Evolutionary conservation across 495 filamentous ascomycete genomes (phyloP).

Genomic region (Aeminium ludgeri): DNA sequence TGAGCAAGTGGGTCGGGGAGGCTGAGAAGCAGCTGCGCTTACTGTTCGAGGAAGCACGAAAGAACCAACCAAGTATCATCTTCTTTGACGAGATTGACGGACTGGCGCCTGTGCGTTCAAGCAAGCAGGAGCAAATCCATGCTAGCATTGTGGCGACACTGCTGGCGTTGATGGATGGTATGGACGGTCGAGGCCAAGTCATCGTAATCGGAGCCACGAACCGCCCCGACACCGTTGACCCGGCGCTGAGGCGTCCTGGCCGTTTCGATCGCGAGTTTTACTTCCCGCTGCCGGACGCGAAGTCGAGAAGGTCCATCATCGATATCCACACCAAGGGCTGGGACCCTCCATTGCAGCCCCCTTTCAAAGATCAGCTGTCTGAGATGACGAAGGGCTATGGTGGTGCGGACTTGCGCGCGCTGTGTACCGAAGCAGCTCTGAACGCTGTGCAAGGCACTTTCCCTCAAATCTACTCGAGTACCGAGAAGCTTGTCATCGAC

Average conservation of each 20-base stretch:
- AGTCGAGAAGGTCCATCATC: conserved; percentile 66
- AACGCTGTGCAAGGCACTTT: conserved; percentile 92
- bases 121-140: conserved; percentile 96
- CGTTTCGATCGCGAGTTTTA: conserved; percentile 97
- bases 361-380: conserved; percentile 71
- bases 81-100: conserved; percentile 99
- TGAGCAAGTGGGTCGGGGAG: conserved; percentile 98
- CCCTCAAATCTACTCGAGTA: conserved; percentile 85
- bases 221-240: conserved; percentile 90
- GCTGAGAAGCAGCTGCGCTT: conserved; percentile 85
- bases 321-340: conserved; percentile 93
- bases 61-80: conserved; percentile 93
- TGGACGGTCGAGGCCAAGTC: conserved; percentile 95
- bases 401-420: conserved; percentile 80
- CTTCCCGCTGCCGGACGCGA: conserved; percentile 72
- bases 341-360: conserved; percentile 54
- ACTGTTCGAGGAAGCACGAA: conserved; percentile 88
- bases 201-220: conserved; percentile 98
- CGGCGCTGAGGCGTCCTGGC: conserved; percentile 80
- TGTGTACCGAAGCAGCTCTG: conserved; percentile 96
- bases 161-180: conserved; percentile 93
- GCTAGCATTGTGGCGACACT: conserved; percentile 93
- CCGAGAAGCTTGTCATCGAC: conserved; percentile 79
- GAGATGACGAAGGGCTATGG: conserved; percentile 88
- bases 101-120: conserved; percentile 84